Conservation (phyloP, 2,329 filamentous ascomycete genomes). For the Scedosporium aurantiacum region DNA sequence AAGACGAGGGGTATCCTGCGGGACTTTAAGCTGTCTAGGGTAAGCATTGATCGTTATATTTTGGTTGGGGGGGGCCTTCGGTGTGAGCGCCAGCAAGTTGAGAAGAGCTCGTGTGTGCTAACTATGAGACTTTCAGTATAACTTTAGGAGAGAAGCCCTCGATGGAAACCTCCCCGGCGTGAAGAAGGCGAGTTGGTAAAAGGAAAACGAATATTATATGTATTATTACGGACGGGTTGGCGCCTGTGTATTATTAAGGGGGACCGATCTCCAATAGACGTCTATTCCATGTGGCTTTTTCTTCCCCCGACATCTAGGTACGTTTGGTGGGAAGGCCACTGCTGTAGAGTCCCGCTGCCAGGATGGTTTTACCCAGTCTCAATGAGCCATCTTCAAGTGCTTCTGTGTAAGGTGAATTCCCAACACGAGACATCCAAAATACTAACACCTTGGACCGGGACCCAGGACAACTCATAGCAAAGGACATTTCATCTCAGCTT, state of each 20-base stretch:
- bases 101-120: slow-evolving; percentile 11
- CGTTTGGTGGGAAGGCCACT: no score
- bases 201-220: background rate
- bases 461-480: no score
- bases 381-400: no score
- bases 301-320: background rate
- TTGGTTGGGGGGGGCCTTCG: background rate
- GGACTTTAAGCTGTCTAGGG: slow-evolving; percentile 84
- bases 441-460: no score
- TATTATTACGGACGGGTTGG: background rate
- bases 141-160: slow-evolving; percentile 84
- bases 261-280: background rate
- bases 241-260: background rate
- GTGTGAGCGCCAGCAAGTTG: background rate
- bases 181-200: slow-evolving; percentile 91
- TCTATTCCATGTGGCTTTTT: background rate
- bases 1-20: slow-evolving; percentile 81
- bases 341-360: no score
- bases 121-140: slow-evolving; percentile 50
- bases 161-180: slow-evolving; percentile 82
- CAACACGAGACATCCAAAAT: no score
- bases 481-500: no score
- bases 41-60: slow-evolving; percentile 33
- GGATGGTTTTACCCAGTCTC: no score
- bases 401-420: no score